Percentiles rank a stretch among this genome's conserved stretches.
phyloP scores from a whole-genome alignment of 495 filamentous ascomycete species.

The Friedmanniomyces simplex region DNA sequence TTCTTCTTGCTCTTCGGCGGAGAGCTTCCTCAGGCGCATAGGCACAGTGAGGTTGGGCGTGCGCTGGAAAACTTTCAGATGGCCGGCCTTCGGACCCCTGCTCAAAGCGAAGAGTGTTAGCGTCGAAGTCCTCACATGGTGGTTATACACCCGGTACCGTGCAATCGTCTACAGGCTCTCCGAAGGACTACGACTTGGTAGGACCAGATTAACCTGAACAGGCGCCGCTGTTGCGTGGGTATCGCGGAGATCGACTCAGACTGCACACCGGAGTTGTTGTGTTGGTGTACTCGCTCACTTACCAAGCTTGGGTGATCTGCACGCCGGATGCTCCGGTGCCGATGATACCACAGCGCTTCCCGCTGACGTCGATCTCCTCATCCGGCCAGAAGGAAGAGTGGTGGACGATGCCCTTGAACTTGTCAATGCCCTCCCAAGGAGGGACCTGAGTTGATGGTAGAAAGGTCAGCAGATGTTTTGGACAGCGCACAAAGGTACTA shows the following conservation, averaged over 20 bases:
- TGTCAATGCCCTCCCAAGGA: constrained; percentile 41
- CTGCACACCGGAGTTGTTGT: too few relatives aligned
- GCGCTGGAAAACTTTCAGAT: constrained; percentile 42
- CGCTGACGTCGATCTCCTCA: constrained; percentile 36
- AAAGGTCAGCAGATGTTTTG: constrained; percentile 23
- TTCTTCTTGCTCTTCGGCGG: constrained; percentile 25
- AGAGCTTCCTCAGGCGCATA: constrained; percentile 21
- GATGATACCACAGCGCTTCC: constrained; percentile 46
- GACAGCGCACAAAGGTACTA: neutral
- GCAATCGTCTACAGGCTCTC: too few relatives aligned
- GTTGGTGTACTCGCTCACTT: neutral
- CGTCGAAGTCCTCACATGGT: constrained; percentile 27
- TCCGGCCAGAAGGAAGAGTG: constrained; percentile 54
- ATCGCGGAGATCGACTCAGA: too few relatives aligned
- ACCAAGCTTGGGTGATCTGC: constrained; percentile 41
- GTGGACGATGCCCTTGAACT: constrained; percentile 43
- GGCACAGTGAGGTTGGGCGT: constrained; percentile 22
- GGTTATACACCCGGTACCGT: too few relatives aligned
- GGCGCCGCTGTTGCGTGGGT: too few relatives aligned
- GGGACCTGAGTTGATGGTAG: constrained; percentile 30
- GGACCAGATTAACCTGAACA: too few relatives aligned
- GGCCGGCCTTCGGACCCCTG: constrained; percentile 28
- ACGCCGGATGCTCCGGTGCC: constrained; percentile 44
- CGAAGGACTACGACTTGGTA: too few relatives aligned
- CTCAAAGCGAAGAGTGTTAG: neutral